Evolutionary conservation across 2,329 filamentous ascomycete species (phyloP).

Genomic region (Xylaria sp.): DNA sequence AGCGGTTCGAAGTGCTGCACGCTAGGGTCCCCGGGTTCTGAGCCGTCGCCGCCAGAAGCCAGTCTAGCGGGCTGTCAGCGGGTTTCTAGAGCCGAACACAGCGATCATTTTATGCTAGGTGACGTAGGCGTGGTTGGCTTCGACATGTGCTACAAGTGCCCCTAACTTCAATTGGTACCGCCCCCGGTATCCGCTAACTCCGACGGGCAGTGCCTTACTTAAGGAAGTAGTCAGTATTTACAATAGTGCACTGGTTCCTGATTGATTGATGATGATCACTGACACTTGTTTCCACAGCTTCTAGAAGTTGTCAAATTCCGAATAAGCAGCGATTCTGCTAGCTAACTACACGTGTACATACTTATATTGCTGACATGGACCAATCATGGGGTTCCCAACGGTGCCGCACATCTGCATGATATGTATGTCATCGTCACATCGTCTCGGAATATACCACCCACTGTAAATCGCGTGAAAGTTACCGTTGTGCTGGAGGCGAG

Average conservation of each 20-base stretch:
- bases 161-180: neutral
- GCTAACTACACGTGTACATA: neutral
- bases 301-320: conserved; percentile 12
- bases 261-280: neutral
- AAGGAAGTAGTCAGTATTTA: too few relatives aligned
- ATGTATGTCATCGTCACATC: conserved; percentile 29
- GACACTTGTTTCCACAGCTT: conserved; percentile 1
- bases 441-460: conserved; percentile 1
- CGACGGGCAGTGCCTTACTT: too few relatives aligned
- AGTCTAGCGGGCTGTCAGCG: conserved; percentile 11
- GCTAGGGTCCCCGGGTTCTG: conserved; percentile 26
- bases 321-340: neutral
- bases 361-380: conserved; percentile 1
- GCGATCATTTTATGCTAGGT: conserved; percentile 19
- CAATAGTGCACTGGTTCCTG: neutral
- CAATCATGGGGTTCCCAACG: conserved; percentile 26
- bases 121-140: conserved; percentile 29
- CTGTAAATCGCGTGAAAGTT: conserved; percentile 6
- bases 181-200: neutral
- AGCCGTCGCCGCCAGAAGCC: conserved; percentile 15
- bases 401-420: conserved; percentile 21
- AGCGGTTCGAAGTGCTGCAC: neutral
- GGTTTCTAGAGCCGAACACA: conserved; percentile 14
- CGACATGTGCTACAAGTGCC: neutral
- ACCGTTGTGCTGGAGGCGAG: conserved; percentile 6